Evolutionary conservation across 495 filamentous ascomycete genomes (phyloP), one percentile per base, ranked within the genome.

Genomic region (Filosporella fistucella): DNA sequence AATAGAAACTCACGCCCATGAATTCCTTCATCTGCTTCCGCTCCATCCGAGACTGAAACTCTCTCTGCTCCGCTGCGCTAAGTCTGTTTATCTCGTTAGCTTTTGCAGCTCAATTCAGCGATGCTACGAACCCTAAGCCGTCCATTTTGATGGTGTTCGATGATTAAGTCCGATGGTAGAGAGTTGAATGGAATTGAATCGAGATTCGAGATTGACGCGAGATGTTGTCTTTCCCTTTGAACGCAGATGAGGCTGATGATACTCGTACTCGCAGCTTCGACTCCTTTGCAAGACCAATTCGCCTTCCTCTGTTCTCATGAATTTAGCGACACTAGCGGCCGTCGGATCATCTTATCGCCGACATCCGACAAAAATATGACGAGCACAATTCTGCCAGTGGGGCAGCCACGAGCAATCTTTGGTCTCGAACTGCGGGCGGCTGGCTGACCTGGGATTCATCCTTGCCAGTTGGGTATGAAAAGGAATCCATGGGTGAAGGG

Each of bases 21-120:
- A 98, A 96, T 54, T 96, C 91, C 73, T 95, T 95, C 78, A 97
- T 84, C 73, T 99, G 93, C 70, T 90, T 91, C 69, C 84, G 84
- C 73, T 97, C 88, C 78, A 97, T 88, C 68, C 91, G 87, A 66
- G 75, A 59, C 60, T 91, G 81, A 65, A 99, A 85, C 76, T 97
- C 89, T 67, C 86, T 84, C 70, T 90, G 86, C 71, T 99, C 93
- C 47, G 83, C 65, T 56, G 77, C 65, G 50, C 82, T 90, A 66
- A 98, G 88, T 51, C 77, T 60, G 56, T 50, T 44, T 30, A 47
- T 39, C 9, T 48, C 13, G 24, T 51, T 12, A 48, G n/a, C n/a
- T 39, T 33, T 18, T 32, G 10, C 10, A 39, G 33, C 14, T n/a
- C 6, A 6, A 25, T 37, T 39, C 20, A 13, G 2, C 17, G 18